These are phyloP conservation scores for Trichoderma endophyticum DNA, from an alignment of 2,329 filamentous ascomycete species.

Conservation along the genomic window DNA sequence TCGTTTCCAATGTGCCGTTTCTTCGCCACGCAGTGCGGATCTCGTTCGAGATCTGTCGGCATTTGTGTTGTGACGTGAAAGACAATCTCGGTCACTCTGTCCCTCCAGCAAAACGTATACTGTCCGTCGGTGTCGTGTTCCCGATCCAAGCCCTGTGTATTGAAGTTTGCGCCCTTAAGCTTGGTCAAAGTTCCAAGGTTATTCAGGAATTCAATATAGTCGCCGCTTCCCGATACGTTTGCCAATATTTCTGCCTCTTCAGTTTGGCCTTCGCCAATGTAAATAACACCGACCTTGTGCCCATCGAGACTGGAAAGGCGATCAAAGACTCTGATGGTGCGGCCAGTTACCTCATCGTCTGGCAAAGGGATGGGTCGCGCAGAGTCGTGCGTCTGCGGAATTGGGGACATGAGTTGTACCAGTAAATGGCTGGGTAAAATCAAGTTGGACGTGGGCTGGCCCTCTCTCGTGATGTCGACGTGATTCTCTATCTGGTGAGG, in stretches of 20 bases:
- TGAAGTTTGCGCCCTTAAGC: conserved; percentile 80
- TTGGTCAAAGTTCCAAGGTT: conserved; percentile 78
- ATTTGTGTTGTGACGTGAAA: conserved; percentile 97
- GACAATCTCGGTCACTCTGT: conserved; percentile 89
- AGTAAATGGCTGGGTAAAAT: conserved; percentile 72
- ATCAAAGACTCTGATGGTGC: conserved; percentile 80
- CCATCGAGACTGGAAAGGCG: conserved; percentile 86
- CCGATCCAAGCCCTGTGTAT: conserved; percentile 86
- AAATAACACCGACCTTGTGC: conserved; percentile 92
- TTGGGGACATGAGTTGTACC: conserved; percentile 64
- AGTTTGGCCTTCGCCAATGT: conserved; percentile 83
- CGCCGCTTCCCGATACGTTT: conserved; percentile 80
- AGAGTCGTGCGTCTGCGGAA: conserved; percentile 55
- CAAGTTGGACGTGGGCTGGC: conserved; percentile 53
- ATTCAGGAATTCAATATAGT: conserved; percentile 82
- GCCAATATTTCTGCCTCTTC: conserved; percentile 79
- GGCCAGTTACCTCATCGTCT: conserved; percentile 62
- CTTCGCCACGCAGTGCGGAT: conserved; percentile 75
- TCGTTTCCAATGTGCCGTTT: conserved; percentile 97
- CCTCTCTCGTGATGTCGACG: conserved; percentile 48
- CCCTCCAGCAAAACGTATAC: conserved; percentile 90
- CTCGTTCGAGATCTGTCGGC: conserved; percentile 78
- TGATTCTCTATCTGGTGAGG: conserved; percentile 52
- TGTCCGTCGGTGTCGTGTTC: conserved; percentile 76
- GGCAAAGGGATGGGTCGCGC: conserved; percentile 74